Conservation (phyloP, 1,139 yeast species). For the Sugiyamaella neomexicana region DNA sequence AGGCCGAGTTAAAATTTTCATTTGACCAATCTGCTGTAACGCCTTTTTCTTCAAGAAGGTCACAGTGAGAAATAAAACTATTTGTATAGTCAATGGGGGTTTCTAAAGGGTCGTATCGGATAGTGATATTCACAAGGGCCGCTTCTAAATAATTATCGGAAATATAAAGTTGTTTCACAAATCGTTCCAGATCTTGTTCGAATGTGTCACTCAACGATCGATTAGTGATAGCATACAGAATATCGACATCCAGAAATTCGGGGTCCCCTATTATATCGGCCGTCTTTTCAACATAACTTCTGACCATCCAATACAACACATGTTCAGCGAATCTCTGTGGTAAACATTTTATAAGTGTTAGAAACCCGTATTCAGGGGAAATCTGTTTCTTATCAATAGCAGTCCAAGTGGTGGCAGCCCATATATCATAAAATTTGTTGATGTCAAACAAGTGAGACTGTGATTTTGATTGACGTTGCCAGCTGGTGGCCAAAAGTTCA, state of each 20-base stretch:
- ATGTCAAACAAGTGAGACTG: background rate
- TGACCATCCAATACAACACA: background rate
- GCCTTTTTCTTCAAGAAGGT: background rate
- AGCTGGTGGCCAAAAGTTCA: slow-evolving; percentile 5
- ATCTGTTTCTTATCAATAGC: slow-evolving; percentile 9
- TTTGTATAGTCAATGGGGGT: background rate
- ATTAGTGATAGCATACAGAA: background rate
- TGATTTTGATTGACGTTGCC: slow-evolving; percentile 7
- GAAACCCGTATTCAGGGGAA: slow-evolving; percentile 6
- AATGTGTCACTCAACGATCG: background rate
- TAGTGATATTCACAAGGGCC: background rate
- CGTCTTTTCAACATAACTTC: background rate
- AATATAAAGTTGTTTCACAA: background rate
- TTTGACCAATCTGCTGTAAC: background rate
- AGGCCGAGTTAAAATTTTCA: background rate
- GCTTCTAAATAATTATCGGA: background rate
- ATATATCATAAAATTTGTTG: background rate
- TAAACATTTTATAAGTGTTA: slow-evolving; percentile 7
- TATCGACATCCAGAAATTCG: background rate
- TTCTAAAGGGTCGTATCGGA: background rate
- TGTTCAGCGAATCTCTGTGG: slow-evolving; percentile 9
- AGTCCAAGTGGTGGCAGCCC: background rate
- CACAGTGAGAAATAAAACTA: background rate
- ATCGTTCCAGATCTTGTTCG: background rate
- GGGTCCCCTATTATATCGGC: too few relatives aligned